Conservation (phyloP, 192 early-diverging fungal species). For the Rhizophagus sp. region DNA sequence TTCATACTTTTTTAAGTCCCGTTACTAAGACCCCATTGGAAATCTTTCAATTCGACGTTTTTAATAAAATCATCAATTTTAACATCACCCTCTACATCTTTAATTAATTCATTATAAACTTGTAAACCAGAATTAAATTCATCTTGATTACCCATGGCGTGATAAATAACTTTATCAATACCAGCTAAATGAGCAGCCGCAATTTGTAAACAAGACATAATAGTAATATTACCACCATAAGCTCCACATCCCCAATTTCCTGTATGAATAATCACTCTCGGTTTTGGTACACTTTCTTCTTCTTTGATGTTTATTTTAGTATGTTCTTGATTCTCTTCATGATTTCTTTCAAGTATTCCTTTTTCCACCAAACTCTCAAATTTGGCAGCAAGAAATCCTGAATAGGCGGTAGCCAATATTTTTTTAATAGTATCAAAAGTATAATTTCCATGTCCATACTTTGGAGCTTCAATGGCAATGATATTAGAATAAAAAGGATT, state of each 20-base stretch:
- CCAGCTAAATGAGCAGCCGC: constrained; percentile 27
- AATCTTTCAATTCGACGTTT: background rate
- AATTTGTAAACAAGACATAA: constrained; percentile 28
- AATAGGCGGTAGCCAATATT: constrained; percentile 23
- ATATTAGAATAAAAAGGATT: constrained; percentile 24
- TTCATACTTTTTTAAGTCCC: constrained; percentile 6
- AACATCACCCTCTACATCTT: background rate
- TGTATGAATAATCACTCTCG: constrained; percentile 26
- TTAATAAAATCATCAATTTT: background rate
- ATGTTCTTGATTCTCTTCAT: background rate
- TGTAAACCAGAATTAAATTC: background rate
- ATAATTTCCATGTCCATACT: constrained; percentile 18
- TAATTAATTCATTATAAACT: constrained; percentile 9
- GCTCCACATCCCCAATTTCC: constrained; percentile 36
- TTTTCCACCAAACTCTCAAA: constrained; percentile 29
- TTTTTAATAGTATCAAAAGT: background rate
- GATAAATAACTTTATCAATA: constrained; percentile 26
- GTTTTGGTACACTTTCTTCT: background rate
- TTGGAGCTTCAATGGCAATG: constrained; percentile 33
- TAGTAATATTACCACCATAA: constrained; percentile 30
- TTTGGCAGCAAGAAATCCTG: constrained; percentile 26
- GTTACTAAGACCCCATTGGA: constrained; percentile 27
- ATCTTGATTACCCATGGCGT: constrained; percentile 9
- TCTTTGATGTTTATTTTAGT: constrained; percentile 1
- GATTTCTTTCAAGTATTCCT: background rate